A percentile compares a stretch with the other conserved stretches of the same genome.
phyloP scores from a whole-genome alignment of 768 basidiomycete genomes.

The Cytidiella melzeri region DNA sequence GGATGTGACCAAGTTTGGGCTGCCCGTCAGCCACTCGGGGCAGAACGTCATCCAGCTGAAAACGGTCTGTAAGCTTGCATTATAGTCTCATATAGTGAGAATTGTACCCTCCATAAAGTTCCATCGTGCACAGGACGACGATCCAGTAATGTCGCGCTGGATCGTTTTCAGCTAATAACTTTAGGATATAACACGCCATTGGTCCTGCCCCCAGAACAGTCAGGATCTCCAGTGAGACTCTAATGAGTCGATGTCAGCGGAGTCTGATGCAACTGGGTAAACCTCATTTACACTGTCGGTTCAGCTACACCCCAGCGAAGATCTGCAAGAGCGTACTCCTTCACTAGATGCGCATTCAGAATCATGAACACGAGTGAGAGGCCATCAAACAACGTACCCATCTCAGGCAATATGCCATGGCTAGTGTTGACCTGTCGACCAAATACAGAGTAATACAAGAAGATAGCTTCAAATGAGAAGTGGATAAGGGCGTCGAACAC shows the following conservation, averaged over 20 bases:
- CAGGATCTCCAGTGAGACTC: constrained; percentile 73
- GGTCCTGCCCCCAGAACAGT: constrained; percentile 78
- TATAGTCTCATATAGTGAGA: background rate
- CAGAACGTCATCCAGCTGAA: constrained; percentile 80
- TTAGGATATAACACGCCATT: constrained; percentile 65
- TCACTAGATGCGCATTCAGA: constrained; percentile 41
- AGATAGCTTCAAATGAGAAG: constrained; percentile 74
- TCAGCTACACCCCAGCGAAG: constrained; percentile 78
- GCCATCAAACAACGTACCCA: constrained; percentile 48
- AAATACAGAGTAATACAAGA: constrained; percentile 71
- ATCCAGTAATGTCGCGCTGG: constrained; percentile 76
- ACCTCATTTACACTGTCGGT: constrained; percentile 36
- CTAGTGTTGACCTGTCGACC: constrained; percentile 68
- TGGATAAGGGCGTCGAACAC: constrained; percentile 79
- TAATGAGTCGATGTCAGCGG: background rate
- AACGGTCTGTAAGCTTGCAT: background rate
- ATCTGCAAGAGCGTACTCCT: constrained; percentile 76
- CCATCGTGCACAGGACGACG: constrained; percentile 66
- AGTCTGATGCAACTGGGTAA: background rate
- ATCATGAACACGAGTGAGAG: background rate
- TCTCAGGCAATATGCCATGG: constrained; percentile 59
- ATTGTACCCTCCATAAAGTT: constrained; percentile 66
- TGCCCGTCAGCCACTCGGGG: constrained; percentile 80
- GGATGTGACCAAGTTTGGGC: constrained; percentile 63
- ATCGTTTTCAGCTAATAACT: constrained; percentile 57